A percentile compares a stretch with the other conserved stretches of the same genome.
Conservation (phyloP, 129 eudicot genomes). For the Chrysanthemum seticuspe region DNA sequence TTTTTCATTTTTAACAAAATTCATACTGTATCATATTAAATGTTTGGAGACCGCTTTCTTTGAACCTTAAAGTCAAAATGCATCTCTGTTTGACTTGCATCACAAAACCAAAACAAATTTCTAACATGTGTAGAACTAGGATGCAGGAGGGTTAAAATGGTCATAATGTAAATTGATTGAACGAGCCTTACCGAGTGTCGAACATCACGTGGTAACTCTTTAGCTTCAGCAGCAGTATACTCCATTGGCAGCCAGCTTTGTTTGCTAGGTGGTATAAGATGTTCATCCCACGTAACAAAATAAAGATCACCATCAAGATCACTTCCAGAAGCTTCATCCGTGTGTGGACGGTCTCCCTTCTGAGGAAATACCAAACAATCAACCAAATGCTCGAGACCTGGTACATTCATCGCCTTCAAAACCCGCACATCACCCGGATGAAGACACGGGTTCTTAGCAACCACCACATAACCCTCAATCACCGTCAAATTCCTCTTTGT, state of each 20-base stretch:
- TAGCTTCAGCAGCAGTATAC: slow-evolving; percentile 15
- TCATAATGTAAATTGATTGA: not conserved
- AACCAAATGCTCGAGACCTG: slow-evolving; percentile 6
- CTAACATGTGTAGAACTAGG: no score
- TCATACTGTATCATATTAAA: no score
- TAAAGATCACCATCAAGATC: slow-evolving; percentile 11
- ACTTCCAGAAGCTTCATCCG: slow-evolving; percentile 15
- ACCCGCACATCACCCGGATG: slow-evolving; percentile 12
- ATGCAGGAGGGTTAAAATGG: not conserved
- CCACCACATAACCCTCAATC: slow-evolving; percentile 6
- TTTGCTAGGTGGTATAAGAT: slow-evolving; percentile 14
- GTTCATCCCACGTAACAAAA: slow-evolving; percentile 13
- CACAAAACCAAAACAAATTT: no score
- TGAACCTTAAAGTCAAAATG: no score
- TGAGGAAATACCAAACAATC: slow-evolving; percentile 12
- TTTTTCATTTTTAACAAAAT: no score
- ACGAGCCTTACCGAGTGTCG: not conserved
- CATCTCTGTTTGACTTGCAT: no score
- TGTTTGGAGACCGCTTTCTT: no score
- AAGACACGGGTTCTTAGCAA: slow-evolving; percentile 10
- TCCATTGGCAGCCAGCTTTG: slow-evolving; percentile 5
- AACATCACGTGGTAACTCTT: not conserved
- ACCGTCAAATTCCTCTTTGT: not conserved
- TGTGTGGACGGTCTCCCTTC: slow-evolving; percentile 7
- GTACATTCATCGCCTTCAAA: slow-evolving; percentile 12